Evolutionary conservation across 2,329 filamentous ascomycete genomes (phyloP), one percentile per base, ranked within the genome.

Genomic region (Camillea tinctor): DNA sequence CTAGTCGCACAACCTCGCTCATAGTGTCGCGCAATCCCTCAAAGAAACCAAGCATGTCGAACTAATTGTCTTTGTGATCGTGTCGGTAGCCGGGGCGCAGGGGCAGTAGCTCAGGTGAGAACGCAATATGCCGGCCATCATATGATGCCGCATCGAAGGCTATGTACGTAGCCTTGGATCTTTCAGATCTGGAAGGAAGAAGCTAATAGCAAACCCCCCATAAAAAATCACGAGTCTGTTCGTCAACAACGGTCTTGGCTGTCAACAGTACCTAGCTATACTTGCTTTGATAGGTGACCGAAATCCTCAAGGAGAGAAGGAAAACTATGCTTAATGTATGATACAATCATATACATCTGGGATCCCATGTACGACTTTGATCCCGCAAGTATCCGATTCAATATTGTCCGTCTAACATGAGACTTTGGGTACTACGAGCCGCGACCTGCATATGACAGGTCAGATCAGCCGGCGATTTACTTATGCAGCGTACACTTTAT

Each of bases 351-450:
- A 44, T n/a, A 44, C 15, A 44, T 15, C 6, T 44, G n/a, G 36
- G 53, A 30, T 30, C 20, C 20, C 17, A 17, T 26, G 55, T 60
- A 54, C 26, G 44, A 56, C 53, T 17, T 9, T 58, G 60, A 57
- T 59, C 49, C 58, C 56, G 60, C 58, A 62, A 55, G 60, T 48
- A 60, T 21, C 64, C 66, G 64, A 50, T 50, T 13, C 58, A 44
- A 50, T 58, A 49, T 52, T 36, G 26, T 11, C 51, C 55, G 57
- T 60, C 50, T n/a, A 51, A 54, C 20, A 26, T 59, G 60, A 63
- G 56, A 59, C 58, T 40, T 24, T 21, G 22, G 22, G n/a, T 40
- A n/a, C 51, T 21, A 57, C 24, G 52, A 50, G n/a, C 52, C 56
- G 56, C 24, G 55, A 61, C 54, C 58, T 36, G 24, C 58, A 64